Conservation (phyloP, 2,329 filamentous ascomycete species). For the Fusarium xyrophilum region DNA sequence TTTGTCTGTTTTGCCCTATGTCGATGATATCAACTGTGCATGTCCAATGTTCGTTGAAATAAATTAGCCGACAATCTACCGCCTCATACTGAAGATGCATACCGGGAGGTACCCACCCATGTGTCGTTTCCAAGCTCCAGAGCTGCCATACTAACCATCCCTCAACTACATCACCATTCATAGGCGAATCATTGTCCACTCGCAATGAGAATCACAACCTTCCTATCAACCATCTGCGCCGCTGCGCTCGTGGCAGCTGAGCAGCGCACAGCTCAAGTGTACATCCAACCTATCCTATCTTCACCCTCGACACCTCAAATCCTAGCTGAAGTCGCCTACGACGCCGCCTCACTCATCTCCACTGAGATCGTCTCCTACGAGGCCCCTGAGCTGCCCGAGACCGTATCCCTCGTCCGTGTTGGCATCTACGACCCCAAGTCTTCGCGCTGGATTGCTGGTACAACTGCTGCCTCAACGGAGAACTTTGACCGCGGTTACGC, state of each 20-base stretch:
- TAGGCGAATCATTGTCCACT: neutral
- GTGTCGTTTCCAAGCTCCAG: constrained; percentile 30
- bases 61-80: constrained; percentile 36
- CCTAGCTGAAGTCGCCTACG: constrained; percentile 66
- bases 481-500: constrained; percentile 69
- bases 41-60: neutral
- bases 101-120: constrained; percentile 11
- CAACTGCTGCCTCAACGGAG: constrained; percentile 60
- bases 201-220: constrained; percentile 52
- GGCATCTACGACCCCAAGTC: constrained; percentile 61
- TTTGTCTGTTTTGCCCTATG: neutral
- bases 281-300: constrained; percentile 58
- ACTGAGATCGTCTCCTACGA: constrained; percentile 62
- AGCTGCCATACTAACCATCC: constrained; percentile 5
- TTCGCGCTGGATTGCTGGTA: constrained; percentile 59
- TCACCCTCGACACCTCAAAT: constrained; percentile 45
- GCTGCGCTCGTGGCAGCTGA: constrained; percentile 50
- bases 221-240: constrained; percentile 54
- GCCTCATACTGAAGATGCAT: constrained; percentile 1
- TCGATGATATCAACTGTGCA: neutral
- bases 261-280: constrained; percentile 58
- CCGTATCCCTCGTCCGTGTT: constrained; percentile 60
- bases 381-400: constrained; percentile 58
- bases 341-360: constrained; percentile 52
- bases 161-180: constrained; percentile 1